Conservation (phyloP, 2,329 filamentous ascomycete genomes). For the Pseudocercospora vitis region DNA sequence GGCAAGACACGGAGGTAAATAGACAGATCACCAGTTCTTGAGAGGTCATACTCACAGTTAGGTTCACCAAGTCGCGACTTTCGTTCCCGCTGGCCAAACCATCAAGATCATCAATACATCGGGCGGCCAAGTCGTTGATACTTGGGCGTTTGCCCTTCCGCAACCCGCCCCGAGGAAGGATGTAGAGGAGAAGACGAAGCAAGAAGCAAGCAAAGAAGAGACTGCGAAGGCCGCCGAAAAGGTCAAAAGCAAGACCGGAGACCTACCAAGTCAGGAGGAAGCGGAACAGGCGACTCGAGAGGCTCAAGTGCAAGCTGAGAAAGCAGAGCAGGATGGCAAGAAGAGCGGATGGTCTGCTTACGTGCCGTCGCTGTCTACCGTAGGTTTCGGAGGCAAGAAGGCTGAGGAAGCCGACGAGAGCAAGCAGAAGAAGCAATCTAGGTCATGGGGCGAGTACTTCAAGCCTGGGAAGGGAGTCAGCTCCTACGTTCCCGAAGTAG, state of each 20-base stretch:
- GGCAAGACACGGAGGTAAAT: constrained; percentile 51
- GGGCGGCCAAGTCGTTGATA: constrained; percentile 52
- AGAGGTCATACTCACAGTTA: too few species aligned
- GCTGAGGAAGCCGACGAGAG: constrained; percentile 33
- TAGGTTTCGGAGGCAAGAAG: constrained; percentile 28
- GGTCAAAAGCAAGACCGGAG: constrained; percentile 31
- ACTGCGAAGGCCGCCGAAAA: constrained; percentile 26
- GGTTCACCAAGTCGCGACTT: constrained; percentile 53
- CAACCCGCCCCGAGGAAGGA: constrained; percentile 41
- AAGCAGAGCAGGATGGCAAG: constrained; percentile 24
- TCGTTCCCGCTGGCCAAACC: constrained; percentile 49
- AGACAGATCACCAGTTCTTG: too few species aligned
- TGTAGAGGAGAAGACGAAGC: constrained; percentile 22
- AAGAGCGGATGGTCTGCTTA: constrained; percentile 38
- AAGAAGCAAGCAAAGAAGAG: constrained; percentile 25
- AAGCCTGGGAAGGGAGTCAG: constrained; percentile 51
- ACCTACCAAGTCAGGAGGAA: constrained; percentile 39
- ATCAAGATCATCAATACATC: constrained; percentile 55
- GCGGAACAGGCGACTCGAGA: constrained; percentile 35
- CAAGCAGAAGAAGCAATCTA: constrained; percentile 38
- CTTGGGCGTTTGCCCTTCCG: constrained; percentile 51
- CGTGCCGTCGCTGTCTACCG: constrained; percentile 29
- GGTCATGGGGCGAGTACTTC: constrained; percentile 50
- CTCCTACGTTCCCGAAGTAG: constrained; percentile 48
- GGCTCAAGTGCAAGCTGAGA: constrained; percentile 23